phyloP scores from a whole-genome alignment of 2,329 filamentous ascomycete genomes.

The Sclerotinia spermophila region DNA sequence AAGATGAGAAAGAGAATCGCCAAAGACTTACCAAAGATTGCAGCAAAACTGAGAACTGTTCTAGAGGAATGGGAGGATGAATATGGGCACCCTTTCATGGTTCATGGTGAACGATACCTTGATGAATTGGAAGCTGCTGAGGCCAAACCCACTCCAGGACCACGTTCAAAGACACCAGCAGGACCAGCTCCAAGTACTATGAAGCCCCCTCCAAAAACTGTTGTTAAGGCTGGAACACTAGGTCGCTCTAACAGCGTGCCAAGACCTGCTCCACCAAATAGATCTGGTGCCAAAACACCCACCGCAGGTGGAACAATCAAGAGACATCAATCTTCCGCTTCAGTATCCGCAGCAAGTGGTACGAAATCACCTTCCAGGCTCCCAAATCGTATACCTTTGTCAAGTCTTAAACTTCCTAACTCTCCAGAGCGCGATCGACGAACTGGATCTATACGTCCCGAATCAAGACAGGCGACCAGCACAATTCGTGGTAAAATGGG shows the following conservation, averaged over 20 bases:
- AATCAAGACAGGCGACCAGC: conserved; percentile 36
- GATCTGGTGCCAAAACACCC: conserved; percentile 50
- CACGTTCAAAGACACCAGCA: conserved; percentile 73
- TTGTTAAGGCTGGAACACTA: conserved; percentile 30
- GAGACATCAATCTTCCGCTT: conserved; percentile 32
- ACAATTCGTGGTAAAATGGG: conserved; percentile 44
- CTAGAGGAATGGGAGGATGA: conserved; percentile 90
- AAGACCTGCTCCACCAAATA: conserved; percentile 30
- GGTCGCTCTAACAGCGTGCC: conserved; percentile 33
- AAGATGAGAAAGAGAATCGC: conserved; percentile 98
- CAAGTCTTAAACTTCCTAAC: conserved; percentile 68
- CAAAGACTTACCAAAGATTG: conserved; percentile 91
- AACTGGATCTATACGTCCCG: conserved; percentile 24
- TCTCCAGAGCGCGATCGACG: conserved; percentile 66
- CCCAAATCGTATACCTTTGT: conserved; percentile 65
- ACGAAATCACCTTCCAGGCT: conserved; percentile 62
- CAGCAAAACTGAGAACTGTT: conserved; percentile 75
- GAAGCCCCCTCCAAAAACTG: conserved; percentile 23
- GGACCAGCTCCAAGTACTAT: conserved; percentile 50
- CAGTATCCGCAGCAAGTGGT: conserved; percentile 19
- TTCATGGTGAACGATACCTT: conserved; percentile 87
- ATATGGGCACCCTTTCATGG: conserved; percentile 87
- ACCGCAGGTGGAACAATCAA: conserved; percentile 40
- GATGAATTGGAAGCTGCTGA: conserved; percentile 71
- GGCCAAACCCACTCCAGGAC: conserved; percentile 55